Conservation (phyloP, 331 rosid genomes). For the Pyrus hybrid region DNA sequence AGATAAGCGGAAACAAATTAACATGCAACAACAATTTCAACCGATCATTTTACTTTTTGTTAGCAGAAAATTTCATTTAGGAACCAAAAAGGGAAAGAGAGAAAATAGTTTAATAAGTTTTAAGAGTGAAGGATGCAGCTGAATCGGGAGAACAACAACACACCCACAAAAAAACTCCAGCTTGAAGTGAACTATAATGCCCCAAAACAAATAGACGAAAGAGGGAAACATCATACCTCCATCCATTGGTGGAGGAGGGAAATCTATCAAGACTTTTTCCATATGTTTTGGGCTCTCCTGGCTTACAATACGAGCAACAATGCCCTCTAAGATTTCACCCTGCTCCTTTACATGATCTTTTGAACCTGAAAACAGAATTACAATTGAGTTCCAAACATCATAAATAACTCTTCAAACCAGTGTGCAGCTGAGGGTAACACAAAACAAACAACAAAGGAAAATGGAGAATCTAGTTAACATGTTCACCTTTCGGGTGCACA, state of each 20-base stretch:
- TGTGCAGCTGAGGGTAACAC: conserved; percentile 7
- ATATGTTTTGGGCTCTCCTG: conserved; percentile 70
- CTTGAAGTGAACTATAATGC: neutral
- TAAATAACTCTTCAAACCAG: conserved; percentile 10
- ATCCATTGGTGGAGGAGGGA: conserved; percentile 49
- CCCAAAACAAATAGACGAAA: neutral
- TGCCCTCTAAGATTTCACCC: conserved; percentile 98
- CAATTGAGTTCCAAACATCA: conserved; percentile 2
- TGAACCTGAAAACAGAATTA: conserved; percentile 49
- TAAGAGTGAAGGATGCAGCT: neutral
- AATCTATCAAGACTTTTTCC: conserved; percentile 56
- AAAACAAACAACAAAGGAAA: neutral
- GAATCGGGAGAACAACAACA: neutral
- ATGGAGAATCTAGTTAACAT: neutral
- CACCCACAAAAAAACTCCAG: neutral
- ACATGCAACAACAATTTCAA: neutral
- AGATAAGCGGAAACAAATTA: neutral
- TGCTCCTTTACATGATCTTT: conserved; percentile 80
- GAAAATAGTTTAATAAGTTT: neutral
- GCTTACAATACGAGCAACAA: conserved; percentile 93
- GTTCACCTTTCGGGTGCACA: neutral
- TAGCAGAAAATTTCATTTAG: neutral
- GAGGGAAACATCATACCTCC: conserved; percentile 48
- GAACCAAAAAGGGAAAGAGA: neutral
- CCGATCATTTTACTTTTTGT: neutral